These are phyloP conservation scores for Tympanopsis confertula DNA, from an alignment of 2,329 filamentous ascomycete genomes.

Conservation along the genomic window DNA sequence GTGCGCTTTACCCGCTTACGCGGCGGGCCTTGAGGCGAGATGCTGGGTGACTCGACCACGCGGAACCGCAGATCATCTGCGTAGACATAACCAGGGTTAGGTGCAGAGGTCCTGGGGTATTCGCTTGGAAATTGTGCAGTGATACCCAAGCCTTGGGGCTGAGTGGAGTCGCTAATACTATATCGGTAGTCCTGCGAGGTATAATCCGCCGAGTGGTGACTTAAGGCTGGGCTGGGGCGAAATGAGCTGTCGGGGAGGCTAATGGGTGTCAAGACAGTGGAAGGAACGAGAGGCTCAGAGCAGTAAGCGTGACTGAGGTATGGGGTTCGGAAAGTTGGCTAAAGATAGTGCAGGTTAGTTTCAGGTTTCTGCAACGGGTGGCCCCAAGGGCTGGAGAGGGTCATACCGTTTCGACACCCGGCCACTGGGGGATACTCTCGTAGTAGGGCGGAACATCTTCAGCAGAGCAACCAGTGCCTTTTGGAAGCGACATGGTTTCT, in stretches of 20 bases:
- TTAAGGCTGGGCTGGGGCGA: constrained; percentile 18
- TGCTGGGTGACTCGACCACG: too few relatives aligned
- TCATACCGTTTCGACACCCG: background rate
- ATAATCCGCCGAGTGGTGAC: constrained; percentile 22
- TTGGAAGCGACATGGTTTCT: too few relatives aligned
- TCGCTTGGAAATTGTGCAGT: constrained; percentile 16
- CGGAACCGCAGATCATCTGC: too few relatives aligned
- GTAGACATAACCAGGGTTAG: too few relatives aligned
- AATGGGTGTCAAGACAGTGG: constrained; percentile 20
- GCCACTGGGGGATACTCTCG: background rate
- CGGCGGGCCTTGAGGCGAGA: too few relatives aligned
- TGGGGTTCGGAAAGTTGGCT: background rate
- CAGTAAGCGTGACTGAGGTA: constrained; percentile 13
- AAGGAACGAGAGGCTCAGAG: constrained; percentile 14
- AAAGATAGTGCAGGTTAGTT: background rate
- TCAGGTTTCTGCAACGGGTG: background rate
- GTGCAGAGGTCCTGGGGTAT: too few relatives aligned
- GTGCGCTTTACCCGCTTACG: too few relatives aligned
- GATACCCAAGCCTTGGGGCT: constrained; percentile 22
- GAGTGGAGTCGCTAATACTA: constrained; percentile 12
- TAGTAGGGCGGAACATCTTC: too few relatives aligned
- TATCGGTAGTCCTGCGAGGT: constrained; percentile 15
- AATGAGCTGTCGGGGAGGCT: constrained; percentile 22
- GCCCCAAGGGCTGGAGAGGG: background rate
- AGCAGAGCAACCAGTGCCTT: too few relatives aligned